Base-by-base conservation (phyloP, 768 basidiomycete genomes). In the Amanita pseudoporphyria region DNA sequence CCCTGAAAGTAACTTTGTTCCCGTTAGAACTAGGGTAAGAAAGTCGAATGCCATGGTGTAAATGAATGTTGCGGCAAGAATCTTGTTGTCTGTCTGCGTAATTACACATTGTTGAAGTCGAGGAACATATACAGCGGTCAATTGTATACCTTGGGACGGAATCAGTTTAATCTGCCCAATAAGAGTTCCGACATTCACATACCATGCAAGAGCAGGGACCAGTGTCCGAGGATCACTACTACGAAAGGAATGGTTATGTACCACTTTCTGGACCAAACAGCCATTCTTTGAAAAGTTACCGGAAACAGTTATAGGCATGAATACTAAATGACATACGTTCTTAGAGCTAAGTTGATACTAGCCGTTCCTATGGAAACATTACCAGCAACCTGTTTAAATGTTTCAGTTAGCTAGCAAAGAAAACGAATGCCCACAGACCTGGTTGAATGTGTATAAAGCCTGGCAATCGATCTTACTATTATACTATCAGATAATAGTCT, bases 41-140 rank as follows among this genome's bases (percentile, higher is more conserved):
- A 87, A 71, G 64, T 87, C 84, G 58, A 85, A 84, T 18, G 66
- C 64, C 84, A 87, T 87, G 42, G 80, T 76, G 58, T 86, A 86
- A 55, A 86, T 82, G 64, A 84, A 87, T 5, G 77, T 77, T 21
- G 71, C 70, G 3, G 82, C 80, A 42, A 87, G 76, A 37, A 83
- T 64, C 42, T 60, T 70, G 62, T 70, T 82, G 57, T 81, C 66
- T 5, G 82, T 84, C 24, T 71, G 64, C 9, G 71, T 74, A 54
- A 86, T 85, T 24, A 67, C 67, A 56, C 84, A 86, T 26, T 78
- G 71, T 28, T 60, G 53, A 9, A 40, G 14, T 4, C 64, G 69
- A 1, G 67, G 64, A 9, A 73, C 54, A 78, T 80, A 86, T 1
- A 52, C 63, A 0, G 83, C 82, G 49, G 77, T 77, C 28, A 86